A percentile compares a stretch with the other conserved stretches of the same genome.
Conservation (phyloP, 495 filamentous ascomycete genomes). For the Penicillium steckii region DNA sequence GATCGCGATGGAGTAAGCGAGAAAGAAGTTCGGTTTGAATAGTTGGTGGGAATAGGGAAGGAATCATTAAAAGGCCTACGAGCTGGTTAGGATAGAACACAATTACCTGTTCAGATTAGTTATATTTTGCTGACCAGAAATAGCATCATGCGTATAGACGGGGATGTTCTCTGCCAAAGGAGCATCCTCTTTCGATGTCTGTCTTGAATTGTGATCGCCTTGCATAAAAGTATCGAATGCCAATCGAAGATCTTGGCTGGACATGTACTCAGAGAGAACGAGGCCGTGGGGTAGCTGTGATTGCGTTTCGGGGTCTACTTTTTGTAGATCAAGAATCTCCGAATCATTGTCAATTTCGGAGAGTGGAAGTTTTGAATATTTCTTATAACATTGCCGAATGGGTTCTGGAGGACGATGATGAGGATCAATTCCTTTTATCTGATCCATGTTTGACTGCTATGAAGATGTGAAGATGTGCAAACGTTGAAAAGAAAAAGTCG, state of each 20-base stretch:
- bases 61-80: constrained; percentile 72
- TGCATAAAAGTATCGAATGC: constrained; percentile 35
- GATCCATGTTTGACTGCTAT: constrained; percentile 26
- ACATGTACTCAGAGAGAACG: constrained; percentile 29
- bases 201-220: constrained; percentile 12
- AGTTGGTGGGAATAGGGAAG: constrained; percentile 63
- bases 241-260: constrained; percentile 30
- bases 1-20: constrained; percentile 73
- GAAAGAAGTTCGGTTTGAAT: constrained; percentile 67
- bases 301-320: constrained; percentile 24
- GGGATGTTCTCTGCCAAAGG: constrained; percentile 38
- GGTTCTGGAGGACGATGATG: constrained; percentile 67
- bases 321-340: constrained; percentile 50
- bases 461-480: background rate
- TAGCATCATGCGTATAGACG: constrained; percentile 42
- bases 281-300: constrained; percentile 24
- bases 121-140: constrained; percentile 39
- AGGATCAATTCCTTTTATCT: constrained; percentile 58
- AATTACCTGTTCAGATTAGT: constrained; percentile 15
- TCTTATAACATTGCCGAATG: constrained; percentile 65
- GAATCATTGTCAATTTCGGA: constrained; percentile 45
- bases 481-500: constrained; percentile 1
- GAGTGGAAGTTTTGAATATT: constrained; percentile 48
- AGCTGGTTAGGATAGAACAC: constrained; percentile 20
- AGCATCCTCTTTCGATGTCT: constrained; percentile 18